Base-by-base conservation (phyloP, 148 eudicot species). In the Diospyros lotus region DNA sequence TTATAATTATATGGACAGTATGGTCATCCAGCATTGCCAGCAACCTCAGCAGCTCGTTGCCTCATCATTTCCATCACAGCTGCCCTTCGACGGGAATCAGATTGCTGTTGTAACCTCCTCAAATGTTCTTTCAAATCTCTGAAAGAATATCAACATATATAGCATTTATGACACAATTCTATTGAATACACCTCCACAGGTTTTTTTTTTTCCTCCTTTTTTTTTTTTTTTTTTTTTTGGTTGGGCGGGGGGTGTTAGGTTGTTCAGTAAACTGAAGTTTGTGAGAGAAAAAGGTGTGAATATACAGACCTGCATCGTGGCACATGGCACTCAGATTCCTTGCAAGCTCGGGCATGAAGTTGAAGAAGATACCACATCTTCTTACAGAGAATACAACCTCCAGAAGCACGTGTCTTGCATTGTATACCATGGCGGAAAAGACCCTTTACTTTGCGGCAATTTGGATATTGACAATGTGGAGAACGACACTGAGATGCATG, bases 21-120 rank as follows among this genome's bases (percentile, higher is more conserved):
- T 65, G 2, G 48, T 81, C 78, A 77, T 78, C 82, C 83, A 78
- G 81, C 70, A 72, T 73, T 82, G 66, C 90, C 82, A 52, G 91
- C 91, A 69, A 90, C 97, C 87, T 95, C 99, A 54, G 92, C 94
- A 6, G 91, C 93, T 69, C 97, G 87, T 76, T 92, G 99, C 84
- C 97, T 92, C 94, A 95, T 95, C 97, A 92, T 95, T 83, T 92
- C 99, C 87, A 75, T 91, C 66, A 92, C 97, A 77, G 99, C 99
- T 63, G 93, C 97, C 76, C 97, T 89, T 75, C 99, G 77, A 44
- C 97, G 87, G 18, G 97, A 90, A 69, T 92, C 99, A 54, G 94
- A 83, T 79, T 90, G 97, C 77, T 88, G 96, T 64, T 95, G 96
- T 77, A 84, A 73, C 83, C 94, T 86, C 72, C 86, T 90, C 67